phyloP scores from a whole-genome alignment of 1,284 basidiomycete species.

The Exsudoporus floridanus region DNA sequence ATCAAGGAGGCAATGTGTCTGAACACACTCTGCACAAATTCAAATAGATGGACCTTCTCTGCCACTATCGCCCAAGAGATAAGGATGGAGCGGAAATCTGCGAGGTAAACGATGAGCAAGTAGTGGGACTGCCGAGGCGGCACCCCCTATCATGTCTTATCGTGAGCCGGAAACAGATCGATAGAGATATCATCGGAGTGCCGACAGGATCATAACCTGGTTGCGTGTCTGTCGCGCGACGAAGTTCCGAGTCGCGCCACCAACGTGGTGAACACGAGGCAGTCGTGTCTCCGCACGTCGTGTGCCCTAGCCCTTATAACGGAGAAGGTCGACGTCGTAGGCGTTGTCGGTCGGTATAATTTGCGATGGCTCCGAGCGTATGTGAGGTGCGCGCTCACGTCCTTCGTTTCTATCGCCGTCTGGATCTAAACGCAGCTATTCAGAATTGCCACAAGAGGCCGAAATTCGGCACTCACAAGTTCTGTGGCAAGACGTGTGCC shows the following conservation, averaged over 20 bases:
- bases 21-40: slow-evolving; percentile 20
- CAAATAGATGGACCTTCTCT: slow-evolving; percentile 30
- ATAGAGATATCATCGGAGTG: slow-evolving; percentile 9
- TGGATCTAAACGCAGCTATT: slow-evolving; percentile 4
- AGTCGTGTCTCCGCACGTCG: slow-evolving; percentile 4
- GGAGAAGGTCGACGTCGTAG: slow-evolving; percentile 1
- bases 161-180: slow-evolving; percentile 9
- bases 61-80: slow-evolving; percentile 22
- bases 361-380: slow-evolving; percentile 26
- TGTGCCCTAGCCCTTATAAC: slow-evolving; percentile 13
- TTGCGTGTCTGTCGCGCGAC: slow-evolving; percentile 4
- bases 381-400: slow-evolving; percentile 29
- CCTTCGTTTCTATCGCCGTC: neutral
- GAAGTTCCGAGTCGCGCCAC: slow-evolving; percentile 9
- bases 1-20: slow-evolving; percentile 31
- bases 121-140: neutral
- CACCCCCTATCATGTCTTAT: slow-evolving; percentile 18
- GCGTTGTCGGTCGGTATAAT: slow-evolving; percentile 14
- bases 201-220: slow-evolving; percentile 2
- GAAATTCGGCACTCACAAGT: slow-evolving; percentile 50
- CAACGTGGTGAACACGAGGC: slow-evolving; percentile 33
- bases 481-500: slow-evolving; percentile 62
- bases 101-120: neutral
- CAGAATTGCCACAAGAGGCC: slow-evolving; percentile 59
- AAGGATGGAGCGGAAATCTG: slow-evolving; percentile 12